These are phyloP conservation scores for Ceratopteris richardii DNA, from an alignment of 75 land plant species.

Conservation along the genomic window DNA sequence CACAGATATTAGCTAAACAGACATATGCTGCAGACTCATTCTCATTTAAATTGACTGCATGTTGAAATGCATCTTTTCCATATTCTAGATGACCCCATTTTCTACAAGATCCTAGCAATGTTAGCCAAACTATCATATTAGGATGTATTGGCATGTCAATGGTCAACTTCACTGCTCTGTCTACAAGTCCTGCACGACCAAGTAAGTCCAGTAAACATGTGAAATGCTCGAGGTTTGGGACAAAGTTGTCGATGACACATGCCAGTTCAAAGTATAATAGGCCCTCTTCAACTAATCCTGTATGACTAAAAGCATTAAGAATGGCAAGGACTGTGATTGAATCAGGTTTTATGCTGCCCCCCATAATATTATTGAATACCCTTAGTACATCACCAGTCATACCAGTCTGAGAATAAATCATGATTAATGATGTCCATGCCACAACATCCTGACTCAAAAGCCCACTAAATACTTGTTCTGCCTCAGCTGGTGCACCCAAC, in stretches of 20 bases:
- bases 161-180: not conserved
- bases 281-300: conserved; percentile 6
- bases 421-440: conserved; percentile 1
- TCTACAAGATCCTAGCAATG: not conserved
- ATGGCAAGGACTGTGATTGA: conserved; percentile 2
- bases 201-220: not conserved
- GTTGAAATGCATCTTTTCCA: not conserved
- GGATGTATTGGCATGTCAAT: conserved; percentile 2
- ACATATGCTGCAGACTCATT: conserved; percentile 8
- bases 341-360: not conserved
- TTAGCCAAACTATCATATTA: not conserved
- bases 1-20: conserved; percentile 4
- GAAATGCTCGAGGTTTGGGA: conserved; percentile 1
- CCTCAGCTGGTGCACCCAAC: not conserved
- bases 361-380: no score
- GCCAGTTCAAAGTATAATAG: not conserved
- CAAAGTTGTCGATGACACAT: not conserved
- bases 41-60: not conserved
- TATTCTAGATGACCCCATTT: not conserved
- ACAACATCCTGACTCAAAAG: not conserved
- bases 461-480: not conserved
- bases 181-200: not conserved
- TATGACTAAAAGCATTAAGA: conserved; percentile 9
- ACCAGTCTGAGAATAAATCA: not conserved
- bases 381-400: not conserved